A percentile compares a stretch with the other conserved stretches of the same genome.
These are phyloP conservation scores for Cercospora citrullina DNA, from an alignment of 2,329 filamentous ascomycete genomes.

Conservation along the genomic window DNA sequence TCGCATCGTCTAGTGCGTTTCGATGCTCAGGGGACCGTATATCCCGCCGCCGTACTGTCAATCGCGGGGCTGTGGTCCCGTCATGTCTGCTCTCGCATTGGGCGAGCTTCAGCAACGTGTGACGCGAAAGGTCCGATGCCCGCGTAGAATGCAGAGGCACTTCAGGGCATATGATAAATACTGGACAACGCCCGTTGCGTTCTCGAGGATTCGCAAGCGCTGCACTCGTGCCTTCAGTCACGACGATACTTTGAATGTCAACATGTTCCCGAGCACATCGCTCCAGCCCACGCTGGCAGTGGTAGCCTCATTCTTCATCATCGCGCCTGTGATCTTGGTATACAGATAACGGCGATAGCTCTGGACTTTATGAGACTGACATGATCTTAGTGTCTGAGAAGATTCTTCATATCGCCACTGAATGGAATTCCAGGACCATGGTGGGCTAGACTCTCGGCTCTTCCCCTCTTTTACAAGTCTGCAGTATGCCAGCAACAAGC, in stretches of 20 bases:
- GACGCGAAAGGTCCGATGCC: background rate
- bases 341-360: background rate
- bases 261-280: background rate
- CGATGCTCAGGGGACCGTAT: background rate
- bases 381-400: background rate
- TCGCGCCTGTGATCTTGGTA: background rate
- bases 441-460: constrained; percentile 27
- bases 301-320: background rate
- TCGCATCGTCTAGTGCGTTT: background rate
- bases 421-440: constrained; percentile 34
- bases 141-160: background rate
- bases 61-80: background rate
- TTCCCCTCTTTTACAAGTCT: constrained; percentile 41
- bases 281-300: background rate
- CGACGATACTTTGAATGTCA: background rate
- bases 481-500: constrained; percentile 32
- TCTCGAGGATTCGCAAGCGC: background rate
- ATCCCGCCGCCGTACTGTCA: background rate
- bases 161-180: background rate
- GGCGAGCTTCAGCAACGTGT: background rate
- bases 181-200: background rate
- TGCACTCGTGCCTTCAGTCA: background rate
- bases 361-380: background rate
- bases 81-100: background rate
- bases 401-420: constrained; percentile 24